A percentile compares a stretch with the other conserved stretches of the same genome.
Evolutionary conservation across 345 rosid genomes (phyloP).

Genomic region (Lepidium sativum): DNA sequence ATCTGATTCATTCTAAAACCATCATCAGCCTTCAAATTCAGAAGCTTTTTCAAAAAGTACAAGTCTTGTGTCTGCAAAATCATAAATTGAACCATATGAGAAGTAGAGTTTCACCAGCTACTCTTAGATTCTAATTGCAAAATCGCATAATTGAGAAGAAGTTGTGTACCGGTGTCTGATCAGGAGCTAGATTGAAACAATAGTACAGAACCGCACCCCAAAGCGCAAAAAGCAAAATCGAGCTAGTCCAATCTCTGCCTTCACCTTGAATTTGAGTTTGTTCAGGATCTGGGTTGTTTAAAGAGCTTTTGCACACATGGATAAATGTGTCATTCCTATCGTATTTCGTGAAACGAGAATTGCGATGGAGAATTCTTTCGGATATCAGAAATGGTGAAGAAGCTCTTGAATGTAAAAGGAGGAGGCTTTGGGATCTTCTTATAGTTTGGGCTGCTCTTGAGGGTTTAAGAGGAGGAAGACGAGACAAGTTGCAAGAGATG

Average conservation of each 20-base stretch:
- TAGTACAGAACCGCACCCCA: no score
- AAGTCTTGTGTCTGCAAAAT: constrained; percentile 62
- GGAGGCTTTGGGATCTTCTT: background rate
- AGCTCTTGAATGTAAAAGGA: background rate
- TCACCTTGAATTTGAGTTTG: constrained; percentile 27
- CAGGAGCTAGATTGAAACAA: no score
- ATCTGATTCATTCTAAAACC: constrained; percentile 82
- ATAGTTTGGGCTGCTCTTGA: constrained; percentile 6
- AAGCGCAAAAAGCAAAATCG: constrained; percentile 47
- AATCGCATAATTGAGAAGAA: no score
- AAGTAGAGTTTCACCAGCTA: background rate
- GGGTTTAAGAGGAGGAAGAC: constrained; percentile 27
- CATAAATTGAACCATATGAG: background rate
- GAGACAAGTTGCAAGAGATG: constrained; percentile 50
- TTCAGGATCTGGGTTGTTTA: constrained; percentile 42
- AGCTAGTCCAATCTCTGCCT: constrained; percentile 65
- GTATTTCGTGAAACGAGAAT: background rate
- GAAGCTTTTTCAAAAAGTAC: constrained; percentile 76
- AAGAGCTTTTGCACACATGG: constrained; percentile 34
- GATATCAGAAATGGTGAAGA: constrained; percentile 19
- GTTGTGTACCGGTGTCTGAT: no score
- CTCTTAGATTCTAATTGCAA: no score
- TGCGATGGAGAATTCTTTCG: background rate
- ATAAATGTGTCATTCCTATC: constrained; percentile 19
- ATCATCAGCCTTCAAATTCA: constrained; percentile 68